Evolutionary conservation across 257 asterid species (phyloP).

Genomic region (Mentha longifolia): DNA sequence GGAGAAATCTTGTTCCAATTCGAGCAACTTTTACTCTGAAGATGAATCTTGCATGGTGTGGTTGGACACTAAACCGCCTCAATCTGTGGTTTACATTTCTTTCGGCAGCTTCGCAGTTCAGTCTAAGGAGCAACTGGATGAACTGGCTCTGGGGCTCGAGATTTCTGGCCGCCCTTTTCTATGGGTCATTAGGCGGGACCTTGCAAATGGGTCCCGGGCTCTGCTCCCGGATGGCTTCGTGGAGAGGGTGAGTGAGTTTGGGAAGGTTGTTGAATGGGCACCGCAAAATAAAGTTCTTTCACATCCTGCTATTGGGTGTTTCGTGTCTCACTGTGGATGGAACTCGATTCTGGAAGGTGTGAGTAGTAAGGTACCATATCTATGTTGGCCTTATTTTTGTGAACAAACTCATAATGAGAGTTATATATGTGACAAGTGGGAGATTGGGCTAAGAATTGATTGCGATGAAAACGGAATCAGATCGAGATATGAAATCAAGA

Average conservation of each 20-base stretch:
- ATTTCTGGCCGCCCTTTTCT: conserved; percentile 38
- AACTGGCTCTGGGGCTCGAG: conserved; percentile 52
- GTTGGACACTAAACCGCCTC: conserved; percentile 36
- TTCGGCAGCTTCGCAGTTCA: conserved; percentile 46
- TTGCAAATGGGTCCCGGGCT: conserved; percentile 32
- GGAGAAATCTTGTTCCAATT: background rate
- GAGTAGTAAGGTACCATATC: conserved; percentile 43
- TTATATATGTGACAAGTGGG: conserved; percentile 47
- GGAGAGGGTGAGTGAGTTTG: conserved; percentile 35
- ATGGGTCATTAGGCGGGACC: conserved; percentile 42
- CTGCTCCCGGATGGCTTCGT: conserved; percentile 37
- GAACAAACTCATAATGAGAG: conserved; percentile 46
- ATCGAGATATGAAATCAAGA: conserved; percentile 30
- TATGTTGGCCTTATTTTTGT: conserved; percentile 52
- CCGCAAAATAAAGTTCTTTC: conserved; percentile 44
- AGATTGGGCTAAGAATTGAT: conserved; percentile 47
- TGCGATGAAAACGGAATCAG: conserved; percentile 39
- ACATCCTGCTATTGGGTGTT: conserved; percentile 42
- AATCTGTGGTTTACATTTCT: conserved; percentile 48
- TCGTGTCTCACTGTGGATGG: conserved; percentile 54
- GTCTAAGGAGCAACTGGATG: conserved; percentile 35
- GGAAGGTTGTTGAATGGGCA: conserved; percentile 48
- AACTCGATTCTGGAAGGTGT: conserved; percentile 43
- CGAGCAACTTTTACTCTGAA: conserved; percentile 37
- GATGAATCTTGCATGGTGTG: conserved; percentile 44